Percentiles rank a stretch among this genome's conserved stretches.
These are phyloP conservation scores for Friedmanniomyces endolithicus DNA, from an alignment of 495 filamentous ascomycete genomes.

Conservation along the genomic window DNA sequence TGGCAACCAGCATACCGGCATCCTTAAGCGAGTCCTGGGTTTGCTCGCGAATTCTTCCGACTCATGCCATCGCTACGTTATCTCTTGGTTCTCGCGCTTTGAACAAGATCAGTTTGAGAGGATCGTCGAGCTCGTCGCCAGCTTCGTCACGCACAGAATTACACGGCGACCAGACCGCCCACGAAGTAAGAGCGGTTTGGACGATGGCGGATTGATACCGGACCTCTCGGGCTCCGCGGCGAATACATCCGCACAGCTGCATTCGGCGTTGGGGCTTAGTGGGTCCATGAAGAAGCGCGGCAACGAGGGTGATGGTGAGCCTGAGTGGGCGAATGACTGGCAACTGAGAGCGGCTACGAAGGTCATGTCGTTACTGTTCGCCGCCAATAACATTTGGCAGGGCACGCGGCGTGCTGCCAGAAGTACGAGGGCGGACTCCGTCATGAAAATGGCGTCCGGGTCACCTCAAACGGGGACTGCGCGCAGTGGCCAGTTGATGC, in stretches of 20 bases:
- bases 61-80: constrained; percentile 68
- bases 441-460: neutral
- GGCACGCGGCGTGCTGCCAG: constrained; percentile 13
- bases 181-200: constrained; percentile 42
- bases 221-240: constrained; percentile 42
- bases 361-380: constrained; percentile 71
- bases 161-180: constrained; percentile 60
- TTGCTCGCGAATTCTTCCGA: constrained; percentile 63
- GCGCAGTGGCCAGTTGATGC: constrained; percentile 50
- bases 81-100: constrained; percentile 72
- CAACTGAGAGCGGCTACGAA: constrained; percentile 73
- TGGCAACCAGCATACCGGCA: constrained; percentile 34
- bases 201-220: constrained; percentile 56
- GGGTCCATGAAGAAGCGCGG: constrained; percentile 36
- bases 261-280: constrained; percentile 61
- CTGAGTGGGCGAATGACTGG: constrained; percentile 71
- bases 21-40: constrained; percentile 77
- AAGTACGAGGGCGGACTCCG: constrained; percentile 9
- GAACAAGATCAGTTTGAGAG: constrained; percentile 55
- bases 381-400: constrained; percentile 56
- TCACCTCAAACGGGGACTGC: constrained; percentile 28
- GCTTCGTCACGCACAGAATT: constrained; percentile 75
- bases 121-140: constrained; percentile 60
- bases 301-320: constrained; percentile 34
- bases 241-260: constrained; percentile 55